A percentile compares a stretch with the other conserved stretches of the same genome.
phyloP scores from a whole-genome alignment of 805 yeast genomes.

The Komagataella kurtzmanii region DNA sequence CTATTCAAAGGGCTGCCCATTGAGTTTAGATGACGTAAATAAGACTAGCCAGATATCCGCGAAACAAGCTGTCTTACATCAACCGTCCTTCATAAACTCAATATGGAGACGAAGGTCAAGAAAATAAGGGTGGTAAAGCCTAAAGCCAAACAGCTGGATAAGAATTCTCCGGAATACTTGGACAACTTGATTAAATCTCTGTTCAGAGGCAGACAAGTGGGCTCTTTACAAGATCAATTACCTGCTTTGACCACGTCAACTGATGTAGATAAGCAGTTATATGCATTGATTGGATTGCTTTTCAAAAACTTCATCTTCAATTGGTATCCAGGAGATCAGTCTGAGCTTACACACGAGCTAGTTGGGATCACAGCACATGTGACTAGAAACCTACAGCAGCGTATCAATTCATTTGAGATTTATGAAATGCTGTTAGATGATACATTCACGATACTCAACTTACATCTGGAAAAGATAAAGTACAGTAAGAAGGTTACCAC shows the following conservation, averaged over 20 bases:
- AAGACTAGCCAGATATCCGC: not conserved
- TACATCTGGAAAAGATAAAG: slow-evolving; percentile 9
- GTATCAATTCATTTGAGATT: slow-evolving; percentile 19
- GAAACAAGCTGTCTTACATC: not conserved
- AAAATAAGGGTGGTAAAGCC: not conserved
- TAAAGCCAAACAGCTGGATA: slow-evolving; percentile 1
- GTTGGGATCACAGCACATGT: slow-evolving; percentile 24
- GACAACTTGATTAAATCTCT: slow-evolving; percentile 7
- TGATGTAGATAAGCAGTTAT: slow-evolving; percentile 28
- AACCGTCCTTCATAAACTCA: not conserved
- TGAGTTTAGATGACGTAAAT: not conserved
- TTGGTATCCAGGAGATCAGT: slow-evolving; percentile 30
- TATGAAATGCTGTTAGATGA: slow-evolving; percentile 27
- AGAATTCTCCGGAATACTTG: slow-evolving; percentile 14
- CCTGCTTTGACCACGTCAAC: slow-evolving; percentile 26
- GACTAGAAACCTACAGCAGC: slow-evolving; percentile 22
- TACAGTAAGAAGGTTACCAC: slow-evolving; percentile 4
- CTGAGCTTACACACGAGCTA: slow-evolving; percentile 26
- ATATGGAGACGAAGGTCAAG: not conserved
- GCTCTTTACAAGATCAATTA: slow-evolving; percentile 9
- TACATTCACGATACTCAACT: slow-evolving; percentile 24
- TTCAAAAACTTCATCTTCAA: slow-evolving; percentile 30
- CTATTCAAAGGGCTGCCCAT: not conserved
- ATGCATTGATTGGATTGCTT: slow-evolving; percentile 31
- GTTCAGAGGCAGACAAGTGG: slow-evolving; percentile 1